phyloP scores from a whole-genome alignment of 1,139 yeast species.

The Meyerozyma athensensis region DNA sequence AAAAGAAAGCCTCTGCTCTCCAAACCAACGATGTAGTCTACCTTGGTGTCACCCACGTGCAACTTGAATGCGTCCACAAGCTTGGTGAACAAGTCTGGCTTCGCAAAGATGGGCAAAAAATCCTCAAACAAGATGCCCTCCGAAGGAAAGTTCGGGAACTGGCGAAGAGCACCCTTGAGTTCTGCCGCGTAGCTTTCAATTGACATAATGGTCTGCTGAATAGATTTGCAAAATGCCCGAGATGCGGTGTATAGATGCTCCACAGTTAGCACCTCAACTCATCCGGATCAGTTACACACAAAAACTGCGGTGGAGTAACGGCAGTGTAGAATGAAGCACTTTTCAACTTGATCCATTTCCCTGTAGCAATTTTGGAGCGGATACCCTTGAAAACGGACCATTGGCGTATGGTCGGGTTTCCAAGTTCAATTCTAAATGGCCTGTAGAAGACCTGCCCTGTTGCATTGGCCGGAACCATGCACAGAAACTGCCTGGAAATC shows the following conservation, averaged over 20 bases:
- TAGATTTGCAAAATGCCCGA: constrained; percentile 2
- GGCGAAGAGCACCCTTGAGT: constrained; percentile 61
- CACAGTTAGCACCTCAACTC: constrained; percentile 1
- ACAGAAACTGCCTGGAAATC: constrained; percentile 14
- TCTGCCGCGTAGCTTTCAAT: constrained; percentile 40
- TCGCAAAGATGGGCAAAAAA: constrained; percentile 86
- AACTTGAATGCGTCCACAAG: constrained; percentile 75
- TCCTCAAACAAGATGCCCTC: constrained; percentile 95
- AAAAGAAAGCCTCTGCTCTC: constrained; percentile 96
- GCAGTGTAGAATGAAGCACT: not conserved
- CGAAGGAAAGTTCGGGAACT: constrained; percentile 88
- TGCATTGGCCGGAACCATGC: constrained; percentile 15
- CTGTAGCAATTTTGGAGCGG: not conserved
- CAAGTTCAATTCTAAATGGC: constrained; percentile 13
- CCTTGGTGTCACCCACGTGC: constrained; percentile 62
- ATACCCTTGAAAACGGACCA: constrained; percentile 3
- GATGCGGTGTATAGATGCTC: constrained; percentile 5
- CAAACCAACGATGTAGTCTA: constrained; percentile 88
- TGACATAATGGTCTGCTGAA: not conserved
- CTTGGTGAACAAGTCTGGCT: constrained; percentile 75
- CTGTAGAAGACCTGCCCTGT: constrained; percentile 20
- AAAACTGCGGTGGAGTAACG: constrained; percentile 2
- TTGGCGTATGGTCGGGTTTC: constrained; percentile 11
- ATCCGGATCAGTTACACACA: constrained; percentile 9
- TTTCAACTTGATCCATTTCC: not conserved